Conservation (phyloP, 2,329 filamentous ascomycete species). For the Sporothrix variecibatus region DNA sequence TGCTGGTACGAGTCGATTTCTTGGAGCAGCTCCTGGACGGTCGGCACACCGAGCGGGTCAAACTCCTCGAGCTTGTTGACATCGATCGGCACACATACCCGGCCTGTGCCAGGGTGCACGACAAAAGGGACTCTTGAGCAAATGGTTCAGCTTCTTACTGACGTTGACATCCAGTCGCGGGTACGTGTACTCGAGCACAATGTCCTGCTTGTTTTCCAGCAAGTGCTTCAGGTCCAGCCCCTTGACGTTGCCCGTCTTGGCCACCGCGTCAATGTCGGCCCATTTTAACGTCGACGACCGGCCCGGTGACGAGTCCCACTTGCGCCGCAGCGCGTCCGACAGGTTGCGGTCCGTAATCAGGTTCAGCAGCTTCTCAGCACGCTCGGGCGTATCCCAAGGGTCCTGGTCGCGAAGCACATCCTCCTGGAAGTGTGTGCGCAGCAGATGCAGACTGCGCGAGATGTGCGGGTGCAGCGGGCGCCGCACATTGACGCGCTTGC, state of each 20-base stretch:
- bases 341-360: conserved; percentile 80
- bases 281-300: conserved; percentile 81
- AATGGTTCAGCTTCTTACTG: conserved; percentile 95
- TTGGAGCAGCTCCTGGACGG: conserved; percentile 74
- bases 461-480: conserved; percentile 90
- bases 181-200: conserved; percentile 96
- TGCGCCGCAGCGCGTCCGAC: conserved; percentile 77
- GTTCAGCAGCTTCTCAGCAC: conserved; percentile 75
- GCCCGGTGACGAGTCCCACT: conserved; percentile 84
- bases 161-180: conserved; percentile 95
- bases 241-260: conserved; percentile 72
- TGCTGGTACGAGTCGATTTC: conserved; percentile 84
- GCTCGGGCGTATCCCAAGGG: conserved; percentile 72
- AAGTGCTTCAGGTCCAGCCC: conserved; percentile 72
- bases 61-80: conserved; percentile 73
- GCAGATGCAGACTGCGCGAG: conserved; percentile 79
- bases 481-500: conserved; percentile 82
- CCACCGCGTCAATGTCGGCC: conserved; percentile 87
- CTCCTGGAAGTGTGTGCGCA: conserved; percentile 80
- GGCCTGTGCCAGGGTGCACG: conserved; percentile 88
- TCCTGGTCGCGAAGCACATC: conserved; percentile 85
- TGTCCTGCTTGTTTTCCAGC: conserved; percentile 89
- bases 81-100: conserved; percentile 95
- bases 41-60: conserved; percentile 85
- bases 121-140: conserved; percentile 98